Percentiles rank a stretch among this genome's conserved stretches.
Conservation (phyloP, 208 protist species). For the Acanthamoeba rhysodes region DNA sequence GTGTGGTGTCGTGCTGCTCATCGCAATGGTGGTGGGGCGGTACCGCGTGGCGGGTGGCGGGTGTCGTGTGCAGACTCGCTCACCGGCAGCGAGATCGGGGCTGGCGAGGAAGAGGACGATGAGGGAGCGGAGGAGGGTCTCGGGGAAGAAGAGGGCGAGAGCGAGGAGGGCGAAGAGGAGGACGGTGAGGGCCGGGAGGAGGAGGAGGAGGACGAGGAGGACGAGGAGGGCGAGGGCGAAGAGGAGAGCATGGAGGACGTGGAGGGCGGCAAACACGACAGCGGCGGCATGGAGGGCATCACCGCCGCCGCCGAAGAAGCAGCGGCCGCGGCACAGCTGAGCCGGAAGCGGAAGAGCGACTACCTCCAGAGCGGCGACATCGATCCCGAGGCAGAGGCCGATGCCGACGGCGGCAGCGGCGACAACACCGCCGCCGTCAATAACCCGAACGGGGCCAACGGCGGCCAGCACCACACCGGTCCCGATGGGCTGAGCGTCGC, state of each 20-base stretch:
- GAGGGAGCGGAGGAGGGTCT: background rate
- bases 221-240: constrained; percentile 2
- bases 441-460: background rate
- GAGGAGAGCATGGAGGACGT: background rate
- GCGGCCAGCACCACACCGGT: background rate
- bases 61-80: background rate
- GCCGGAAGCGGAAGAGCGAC: background rate
- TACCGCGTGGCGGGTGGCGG: background rate
- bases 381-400: background rate
- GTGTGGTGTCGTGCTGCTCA: too few species aligned
- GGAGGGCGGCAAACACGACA: background rate
- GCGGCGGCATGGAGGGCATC: background rate
- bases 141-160: background rate
- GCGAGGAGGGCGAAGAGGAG: background rate
- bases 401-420: background rate
- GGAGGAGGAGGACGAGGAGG: background rate
- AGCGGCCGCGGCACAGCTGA: background rate
- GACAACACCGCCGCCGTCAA: background rate
- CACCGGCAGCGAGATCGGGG: background rate
- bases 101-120: background rate
- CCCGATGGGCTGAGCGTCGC: background rate
- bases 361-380: background rate
- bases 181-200: background rate
- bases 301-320: too few species aligned
- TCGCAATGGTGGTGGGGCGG: background rate